Evolutionary conservation across 129 eudicot genomes (phyloP), one percentile per base, ranked within the genome.

Genomic region (Helichrysum umbraculigerum): DNA sequence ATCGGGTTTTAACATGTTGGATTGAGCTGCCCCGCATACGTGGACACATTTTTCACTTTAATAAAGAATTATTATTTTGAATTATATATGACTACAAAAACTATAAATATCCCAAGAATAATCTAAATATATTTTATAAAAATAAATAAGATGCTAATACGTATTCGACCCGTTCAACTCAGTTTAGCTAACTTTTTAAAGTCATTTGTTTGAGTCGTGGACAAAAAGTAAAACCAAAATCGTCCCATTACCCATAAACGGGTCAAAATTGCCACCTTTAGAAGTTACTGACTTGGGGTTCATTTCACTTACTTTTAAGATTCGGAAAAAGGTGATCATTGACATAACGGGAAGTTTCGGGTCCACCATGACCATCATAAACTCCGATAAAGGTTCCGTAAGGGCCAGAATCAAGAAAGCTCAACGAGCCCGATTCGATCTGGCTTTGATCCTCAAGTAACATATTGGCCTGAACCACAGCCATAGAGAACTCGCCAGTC

Each of bases 311-410:
- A 89, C 96, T 87, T 81, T 81, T 89, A 57, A 87, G 88, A 81
- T 89, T 77, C 58, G 78, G 96, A 44, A 89, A 89, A 65, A 89
- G 77, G 39, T 85, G 66, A 76, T 85, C 88, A 69, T 89, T 89
- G 76, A 89, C 79, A 52, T 82, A 89, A 19, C 96, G 88, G 3
- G 96, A 85, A 34, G 96, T 89, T 85, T 89, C 96, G 17, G 96
- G 96, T 35, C 96, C 96, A 19, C 96, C 96, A 62, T 89, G 96
- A 75, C 96, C 96, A 76, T 89, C 96, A 65, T 89, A 89, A 57
- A 89, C 88, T 59, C 96, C 96, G n/a, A 89, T 76, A 85, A 89
- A 89, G 16, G 96, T 87, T 71, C 96, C 96, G 6, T 81, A 85
- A 0, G 92, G 96, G 6, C 96, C 96, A 16, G 90, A 75, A 81